Conservation (phyloP, 225 moss, liverwort and hornwort species). For the Antitrichia curtipendula region DNA sequence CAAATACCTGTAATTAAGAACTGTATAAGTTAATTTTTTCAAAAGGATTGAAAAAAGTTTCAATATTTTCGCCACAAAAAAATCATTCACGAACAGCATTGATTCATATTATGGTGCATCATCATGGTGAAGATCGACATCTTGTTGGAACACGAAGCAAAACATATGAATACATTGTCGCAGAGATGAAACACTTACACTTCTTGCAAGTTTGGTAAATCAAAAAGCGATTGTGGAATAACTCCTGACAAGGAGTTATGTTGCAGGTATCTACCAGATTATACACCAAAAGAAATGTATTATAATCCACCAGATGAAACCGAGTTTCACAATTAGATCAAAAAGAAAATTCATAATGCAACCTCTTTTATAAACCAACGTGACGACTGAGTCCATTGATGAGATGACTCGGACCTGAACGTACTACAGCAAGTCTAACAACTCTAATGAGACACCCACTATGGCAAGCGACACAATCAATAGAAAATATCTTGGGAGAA, state of each 20-base stretch:
- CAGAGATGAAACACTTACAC: conserved; percentile 11
- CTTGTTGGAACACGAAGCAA: not conserved
- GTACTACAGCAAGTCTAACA: not conserved
- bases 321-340: not conserved
- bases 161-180: not conserved
- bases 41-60: not conserved
- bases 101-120: not conserved
- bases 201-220: conserved; percentile 29
- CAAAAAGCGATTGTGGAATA: conserved; percentile 26
- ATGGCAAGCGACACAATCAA: not conserved
- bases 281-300: not conserved
- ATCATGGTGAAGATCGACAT: not conserved
- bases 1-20: conserved; percentile 7
- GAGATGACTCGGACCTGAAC: not conserved
- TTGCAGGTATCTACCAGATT: conserved; percentile 11
- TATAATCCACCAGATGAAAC: not conserved
- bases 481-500: not conserved
- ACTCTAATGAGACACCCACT: not conserved
- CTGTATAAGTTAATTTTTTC: not conserved
- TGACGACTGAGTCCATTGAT: not conserved
- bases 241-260: conserved; percentile 20
- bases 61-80: not conserved
- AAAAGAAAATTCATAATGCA: not conserved
- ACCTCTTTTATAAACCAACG: not conserved
- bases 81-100: not conserved